Base-by-base conservation (phyloP, 2,329 filamentous ascomycete genomes). In the Calonectria fujianensis region DNA sequence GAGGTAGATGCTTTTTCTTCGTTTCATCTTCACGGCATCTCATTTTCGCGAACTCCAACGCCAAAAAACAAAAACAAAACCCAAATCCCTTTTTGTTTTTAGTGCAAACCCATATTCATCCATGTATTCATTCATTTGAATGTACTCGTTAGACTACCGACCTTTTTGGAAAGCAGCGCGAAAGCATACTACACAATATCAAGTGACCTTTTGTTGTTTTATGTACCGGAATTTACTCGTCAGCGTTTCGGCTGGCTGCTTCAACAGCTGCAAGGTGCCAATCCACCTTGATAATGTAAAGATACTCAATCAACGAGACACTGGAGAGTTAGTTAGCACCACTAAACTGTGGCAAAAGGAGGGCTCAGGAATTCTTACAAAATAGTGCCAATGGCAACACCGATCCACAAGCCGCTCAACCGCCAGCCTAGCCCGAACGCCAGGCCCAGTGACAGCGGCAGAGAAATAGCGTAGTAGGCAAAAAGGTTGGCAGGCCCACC, bases 401-500 rank as follows among this genome's bases (percentile, higher is more conserved):
- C 94, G 16, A 89, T 87, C 96, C 96, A 98, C 24, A 98, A 87
- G 0, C 96, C 96, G 71, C 91, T 89, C 48, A 98, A 86, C 61
- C 92, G 91, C 95, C 94, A 97, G 27, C 89, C 89, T 4, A 96
- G 86, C 0, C 92, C 93, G 83, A 98, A 98, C 0, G 93, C 94
- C 0, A 94, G 91, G 6, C 90, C 91, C 78, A 98, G 94, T 50
- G 93, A 95, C 41, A 98, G 91, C 0, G 97, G 96, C 85, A 98
- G 89, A 0, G 95, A 96, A 32, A 98, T 90, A 24, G 91, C 87
- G 84, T 98, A 99, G 86, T 98, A 98, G 29, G 93, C 93, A 65
- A 95, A 91, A 3, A 98, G 86, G 81, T 97, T 97, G 10, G 96
- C 93, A 80, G 96, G 98, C 0, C 96, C 96, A 16, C 96, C 96